These are phyloP conservation scores for Lactarius tabidus DNA, from an alignment of 768 basidiomycete species.

Conservation along the genomic window DNA sequence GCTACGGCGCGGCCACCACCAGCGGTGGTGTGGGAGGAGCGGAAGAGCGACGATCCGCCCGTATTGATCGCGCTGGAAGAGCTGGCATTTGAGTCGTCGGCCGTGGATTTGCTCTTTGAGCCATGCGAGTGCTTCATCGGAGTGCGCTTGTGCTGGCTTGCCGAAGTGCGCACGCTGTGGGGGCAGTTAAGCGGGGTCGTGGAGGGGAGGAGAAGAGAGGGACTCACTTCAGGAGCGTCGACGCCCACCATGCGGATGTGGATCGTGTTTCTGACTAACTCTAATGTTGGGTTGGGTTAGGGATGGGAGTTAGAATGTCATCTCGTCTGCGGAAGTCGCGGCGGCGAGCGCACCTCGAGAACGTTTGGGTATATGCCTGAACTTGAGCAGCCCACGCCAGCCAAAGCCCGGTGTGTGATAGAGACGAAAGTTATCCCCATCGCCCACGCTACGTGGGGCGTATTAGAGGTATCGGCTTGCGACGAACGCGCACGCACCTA, in stretches of 20 bases:
- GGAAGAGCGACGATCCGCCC: constrained; percentile 72
- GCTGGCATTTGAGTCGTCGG: constrained; percentile 62
- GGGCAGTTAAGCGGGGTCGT: not conserved
- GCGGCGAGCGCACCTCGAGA: constrained; percentile 46
- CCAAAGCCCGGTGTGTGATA: constrained; percentile 82
- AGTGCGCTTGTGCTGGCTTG: constrained; percentile 67
- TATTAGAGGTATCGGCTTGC: too few species aligned
- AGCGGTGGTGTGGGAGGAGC: constrained; percentile 40
- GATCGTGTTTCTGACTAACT: too few species aligned
- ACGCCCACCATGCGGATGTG: constrained; percentile 87
- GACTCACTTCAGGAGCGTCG: constrained; percentile 83
- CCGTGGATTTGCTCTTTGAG: constrained; percentile 54
- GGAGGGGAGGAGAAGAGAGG: not conserved
- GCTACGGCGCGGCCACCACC: constrained; percentile 52
- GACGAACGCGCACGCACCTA: constrained; percentile 42
- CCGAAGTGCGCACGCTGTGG: constrained; percentile 79
- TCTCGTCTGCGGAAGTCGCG: not conserved
- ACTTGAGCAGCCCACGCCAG: constrained; percentile 69
- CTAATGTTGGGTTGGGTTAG: too few species aligned
- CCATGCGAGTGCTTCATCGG: constrained; percentile 73
- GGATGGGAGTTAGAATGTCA: not conserved
- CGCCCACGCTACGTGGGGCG: constrained; percentile 54
- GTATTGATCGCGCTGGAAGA: constrained; percentile 80
- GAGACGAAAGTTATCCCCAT: constrained; percentile 83
- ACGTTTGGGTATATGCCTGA: constrained; percentile 58